phyloP scores from a whole-genome alignment of 2,329 filamentous ascomycete species.

The Fusarium transvaalense region DNA sequence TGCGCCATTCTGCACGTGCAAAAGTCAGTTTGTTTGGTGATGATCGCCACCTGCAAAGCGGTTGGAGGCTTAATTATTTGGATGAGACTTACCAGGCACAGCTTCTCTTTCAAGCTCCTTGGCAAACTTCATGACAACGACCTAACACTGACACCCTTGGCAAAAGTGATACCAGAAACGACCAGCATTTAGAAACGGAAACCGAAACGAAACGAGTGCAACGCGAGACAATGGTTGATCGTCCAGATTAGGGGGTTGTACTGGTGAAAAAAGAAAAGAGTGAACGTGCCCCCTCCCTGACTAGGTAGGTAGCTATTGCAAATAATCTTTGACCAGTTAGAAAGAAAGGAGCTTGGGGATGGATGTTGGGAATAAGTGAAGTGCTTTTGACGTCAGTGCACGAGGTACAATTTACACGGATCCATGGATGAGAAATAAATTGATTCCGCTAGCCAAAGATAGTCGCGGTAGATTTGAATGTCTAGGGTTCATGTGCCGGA shows the following conservation, averaged over 20 bases:
- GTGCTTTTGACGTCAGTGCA: constrained; percentile 44
- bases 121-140: constrained; percentile 70
- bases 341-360: not conserved
- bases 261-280: constrained; percentile 3
- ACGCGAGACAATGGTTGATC: not conserved
- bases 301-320: too few species aligned
- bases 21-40: constrained; percentile 15
- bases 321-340: constrained; percentile 15
- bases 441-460: constrained; percentile 27
- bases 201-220: constrained; percentile 3
- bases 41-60: not conserved
- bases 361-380: not conserved
- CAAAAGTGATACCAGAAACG: constrained; percentile 19
- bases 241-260: not conserved
- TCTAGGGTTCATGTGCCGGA: not conserved
- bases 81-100: constrained; percentile 74
- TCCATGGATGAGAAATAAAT: constrained; percentile 8
- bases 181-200: constrained; percentile 32
- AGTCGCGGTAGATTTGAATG: not conserved
- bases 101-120: constrained; percentile 88
- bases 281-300: constrained; percentile 37
- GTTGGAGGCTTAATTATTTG: constrained; percentile 4
- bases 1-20: constrained; percentile 78
- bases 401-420: not conserved
- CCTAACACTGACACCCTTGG: constrained; percentile 20